Evolutionary conservation across 1,284 basidiomycete genomes (phyloP).

Genomic region (Pseudozyma sp.): DNA sequence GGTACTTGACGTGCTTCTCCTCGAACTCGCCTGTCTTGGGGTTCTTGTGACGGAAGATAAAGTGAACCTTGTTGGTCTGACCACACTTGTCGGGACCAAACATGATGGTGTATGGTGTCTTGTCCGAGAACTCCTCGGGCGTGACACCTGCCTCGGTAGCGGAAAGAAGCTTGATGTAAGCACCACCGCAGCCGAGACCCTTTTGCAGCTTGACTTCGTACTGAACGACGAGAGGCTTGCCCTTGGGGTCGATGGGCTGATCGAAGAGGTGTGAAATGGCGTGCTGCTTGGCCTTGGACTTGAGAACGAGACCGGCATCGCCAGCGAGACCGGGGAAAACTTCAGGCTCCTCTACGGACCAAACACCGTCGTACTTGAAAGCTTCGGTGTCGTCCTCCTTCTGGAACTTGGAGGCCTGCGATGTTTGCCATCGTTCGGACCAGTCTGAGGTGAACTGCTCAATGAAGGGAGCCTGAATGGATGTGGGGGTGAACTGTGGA

Average conservation of each 20-base stretch:
- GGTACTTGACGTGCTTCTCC: slow-evolving; percentile 91
- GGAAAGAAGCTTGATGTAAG: slow-evolving; percentile 93
- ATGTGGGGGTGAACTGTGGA: slow-evolving; percentile 75
- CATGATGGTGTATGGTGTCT: slow-evolving; percentile 69
- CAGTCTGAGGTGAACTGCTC: slow-evolving; percentile 97
- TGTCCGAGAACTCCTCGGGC: slow-evolving; percentile 66
- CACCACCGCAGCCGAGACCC: slow-evolving; percentile 98
- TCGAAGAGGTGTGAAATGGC: slow-evolving; percentile 95
- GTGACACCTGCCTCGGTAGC: slow-evolving; percentile 69
- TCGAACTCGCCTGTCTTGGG: slow-evolving; percentile 75
- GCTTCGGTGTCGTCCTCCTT: slow-evolving; percentile 60
- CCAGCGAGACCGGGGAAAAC: slow-evolving; percentile 74
- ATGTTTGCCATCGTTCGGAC: slow-evolving; percentile 92
- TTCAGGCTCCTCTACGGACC: slow-evolving; percentile 91
- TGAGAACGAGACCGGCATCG: slow-evolving; percentile 69
- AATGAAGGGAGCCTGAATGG: slow-evolving; percentile 89
- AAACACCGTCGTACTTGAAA: slow-evolving; percentile 96
- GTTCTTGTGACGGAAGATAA: slow-evolving; percentile 69
- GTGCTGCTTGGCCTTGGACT: slow-evolving; percentile 92
- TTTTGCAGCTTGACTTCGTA: slow-evolving; percentile 98
- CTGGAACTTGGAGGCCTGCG: slow-evolving; percentile 89
- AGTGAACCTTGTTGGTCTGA: slow-evolving; percentile 68
- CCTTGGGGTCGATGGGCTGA: slow-evolving; percentile 81
- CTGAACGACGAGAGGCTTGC: slow-evolving; percentile 92
- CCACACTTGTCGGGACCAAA: slow-evolving; percentile 69